These are phyloP conservation scores for Leccinum fibrillosum DNA, from an alignment of 768 basidiomycete species.

Conservation along the genomic window DNA sequence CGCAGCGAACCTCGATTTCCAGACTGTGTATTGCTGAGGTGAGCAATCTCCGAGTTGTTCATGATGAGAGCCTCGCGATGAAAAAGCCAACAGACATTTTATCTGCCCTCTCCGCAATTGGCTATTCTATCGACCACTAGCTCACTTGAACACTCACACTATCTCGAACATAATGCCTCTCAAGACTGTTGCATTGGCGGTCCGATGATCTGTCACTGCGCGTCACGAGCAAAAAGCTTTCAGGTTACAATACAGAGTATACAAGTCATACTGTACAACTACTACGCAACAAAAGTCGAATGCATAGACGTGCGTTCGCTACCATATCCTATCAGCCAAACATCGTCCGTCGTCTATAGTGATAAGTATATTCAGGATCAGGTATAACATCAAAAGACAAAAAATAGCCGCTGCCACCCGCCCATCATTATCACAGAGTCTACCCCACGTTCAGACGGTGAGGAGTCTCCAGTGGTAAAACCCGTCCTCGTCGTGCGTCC, in stretches of 20 bases:
- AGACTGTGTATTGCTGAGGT: slow-evolving; percentile 30
- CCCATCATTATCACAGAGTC: neutral
- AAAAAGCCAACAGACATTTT: neutral
- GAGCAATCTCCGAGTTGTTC: neutral
- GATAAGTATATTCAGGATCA: neutral
- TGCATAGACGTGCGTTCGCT: neutral
- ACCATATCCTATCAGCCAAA: neutral
- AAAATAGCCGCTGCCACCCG: neutral
- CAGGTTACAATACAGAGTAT: neutral
- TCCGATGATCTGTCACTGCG: neutral
- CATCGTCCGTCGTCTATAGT: neutral
- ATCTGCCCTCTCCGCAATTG: neutral
- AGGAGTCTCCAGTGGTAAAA: slow-evolving; percentile 30
- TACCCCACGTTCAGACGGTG: slow-evolving; percentile 9
- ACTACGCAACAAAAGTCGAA: neutral
- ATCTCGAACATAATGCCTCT: neutral
- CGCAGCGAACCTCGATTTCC: slow-evolving; percentile 40
- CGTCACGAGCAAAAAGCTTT: neutral
- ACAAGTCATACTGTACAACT: neutral
- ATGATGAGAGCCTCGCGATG: neutral
- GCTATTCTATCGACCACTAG: neutral
- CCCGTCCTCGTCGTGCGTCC: slow-evolving; percentile 29
- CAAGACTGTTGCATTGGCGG: neutral
- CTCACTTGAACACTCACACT: neutral
- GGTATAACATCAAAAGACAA: neutral